Evolutionary conservation across 495 filamentous ascomycete genomes (phyloP).

Genomic region (Podospora didyma): DNA sequence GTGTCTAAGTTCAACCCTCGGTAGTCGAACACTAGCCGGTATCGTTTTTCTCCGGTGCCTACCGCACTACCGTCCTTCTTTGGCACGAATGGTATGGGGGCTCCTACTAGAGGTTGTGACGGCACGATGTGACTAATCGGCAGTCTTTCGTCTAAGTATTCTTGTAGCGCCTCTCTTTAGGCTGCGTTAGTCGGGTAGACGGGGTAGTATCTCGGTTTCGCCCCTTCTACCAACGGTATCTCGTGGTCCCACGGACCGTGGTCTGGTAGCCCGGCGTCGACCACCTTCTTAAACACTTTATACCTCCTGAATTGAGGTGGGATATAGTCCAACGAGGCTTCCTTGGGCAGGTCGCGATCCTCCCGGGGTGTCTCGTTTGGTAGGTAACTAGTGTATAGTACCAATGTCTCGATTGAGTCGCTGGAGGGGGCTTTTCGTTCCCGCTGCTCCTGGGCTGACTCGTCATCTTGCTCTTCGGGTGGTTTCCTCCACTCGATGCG

Average conservation of each 20-base stretch:
- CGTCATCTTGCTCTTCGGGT: no score
- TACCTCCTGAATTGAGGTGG: background rate
- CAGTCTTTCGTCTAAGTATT: background rate
- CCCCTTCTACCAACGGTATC: background rate
- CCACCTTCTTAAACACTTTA: background rate
- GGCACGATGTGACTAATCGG: background rate
- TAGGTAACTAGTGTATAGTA: no score
- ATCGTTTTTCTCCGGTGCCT: background rate
- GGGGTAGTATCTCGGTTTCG: background rate
- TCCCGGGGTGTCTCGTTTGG: no score
- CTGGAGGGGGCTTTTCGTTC: no score
- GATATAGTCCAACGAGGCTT: background rate
- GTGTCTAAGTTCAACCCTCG: no score
- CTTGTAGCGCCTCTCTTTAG: background rate
- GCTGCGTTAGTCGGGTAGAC: background rate
- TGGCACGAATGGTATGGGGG: background rate
- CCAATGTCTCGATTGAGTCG: no score
- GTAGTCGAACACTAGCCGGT: background rate
- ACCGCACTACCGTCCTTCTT: no score
- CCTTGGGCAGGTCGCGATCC: no score
- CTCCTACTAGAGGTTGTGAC: background rate
- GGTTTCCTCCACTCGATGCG: no score
- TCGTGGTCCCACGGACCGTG: background rate
- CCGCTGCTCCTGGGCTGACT: no score
- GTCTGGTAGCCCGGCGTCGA: background rate